Base-by-base conservation (phyloP, 495 filamentous ascomycete genomes). In the Umbilicaria muhlenbergii region DNA sequence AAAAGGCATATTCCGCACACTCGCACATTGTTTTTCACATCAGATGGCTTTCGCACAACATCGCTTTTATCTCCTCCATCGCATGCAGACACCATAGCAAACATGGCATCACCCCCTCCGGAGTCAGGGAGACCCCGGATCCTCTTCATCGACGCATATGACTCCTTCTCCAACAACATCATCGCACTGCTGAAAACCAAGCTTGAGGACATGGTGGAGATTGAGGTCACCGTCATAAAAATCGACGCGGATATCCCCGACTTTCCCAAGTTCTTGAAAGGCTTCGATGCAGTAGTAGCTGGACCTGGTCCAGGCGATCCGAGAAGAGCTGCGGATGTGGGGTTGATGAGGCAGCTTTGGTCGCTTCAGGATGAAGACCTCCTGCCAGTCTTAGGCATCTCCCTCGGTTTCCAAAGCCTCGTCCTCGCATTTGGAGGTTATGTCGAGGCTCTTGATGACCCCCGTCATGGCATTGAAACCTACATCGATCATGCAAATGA, bases 161-260 rank as follows among this genome's bases (percentile, higher is more conserved):
- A 95, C 62, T 94, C 88, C 42, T 95, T 94, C 65, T 80, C 88
- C 36, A 83, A 93, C 63, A 95, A 94, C 66, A 88, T 95, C 46
- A 73, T 88, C 36, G 70, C 79, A 13, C 75, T 91, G 50, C 69
- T 95, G 14, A 44, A 56, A 32, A 48, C 47, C 6, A 35, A 43
- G 13, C 40, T 53, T 11, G 67, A 77, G 47, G 74, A 80, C 8
- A 65, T 66, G 13, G 63, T 86, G 10, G 58, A 64, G 39, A 83
- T 71, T 19, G 64, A 75, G 17, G 80, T 94, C 38, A 75, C 73
- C 6, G 70, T 78, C 11, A 68, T 92, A 46, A 75, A 74, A 43
- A 87, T 88, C 50, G 84, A 91, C 52, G 59, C 68, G 5, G 8
- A 14, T 0, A 51, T 70, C 59, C 39, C 33, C 5, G 13, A 54